Evolutionary conservation across 345 rosid species (phyloP), one percentile per base, ranked within the genome.

Genomic region (Abelmoschus esculentus): DNA sequence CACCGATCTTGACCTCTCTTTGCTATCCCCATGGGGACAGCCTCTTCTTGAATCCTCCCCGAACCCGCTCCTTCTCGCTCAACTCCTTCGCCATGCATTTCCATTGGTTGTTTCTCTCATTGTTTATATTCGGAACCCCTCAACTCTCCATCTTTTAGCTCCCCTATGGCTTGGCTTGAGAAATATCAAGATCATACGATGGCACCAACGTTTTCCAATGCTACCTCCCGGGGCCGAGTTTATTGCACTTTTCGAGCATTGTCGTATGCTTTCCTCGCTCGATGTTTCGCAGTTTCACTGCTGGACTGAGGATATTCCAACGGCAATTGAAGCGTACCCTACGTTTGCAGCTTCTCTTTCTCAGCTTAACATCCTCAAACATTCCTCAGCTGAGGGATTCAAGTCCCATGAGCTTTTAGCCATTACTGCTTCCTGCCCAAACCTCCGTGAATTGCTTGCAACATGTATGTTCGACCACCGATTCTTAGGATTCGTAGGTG

Each of bases 221-320:
- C 44, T 40, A 8, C 44, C 44, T 40, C 44, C 10, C 10, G 44
- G 44, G 44, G 8, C 44, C 12, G 44, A 40, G 44, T 40, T 40
- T 40, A 40, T 40, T 3, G 1, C 75, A 38, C 17, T 83, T 7
- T 76, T 80, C 61, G 63, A 74, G 53, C 82, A 80, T 47, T 73
- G 75, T 29, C 67, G 26, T 5, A 12, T 38, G 14, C 72, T 83
- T 18, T 42, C 62, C 15, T 65, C 70, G 22, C 70, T 83, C 6
- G 80, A 76, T 54, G 70, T 80, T 17, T 80, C 86, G 3, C 31
- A 22, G 52, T 80, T 83, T 64, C 78, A 80, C 63, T 80, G 74
- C 77, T 83, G 82, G 86, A 78, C 82, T 0, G 84, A 83, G 73
- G 84, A 83, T 63, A 66, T 83, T 17, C 79, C 83, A 2, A 74